Evolutionary conservation across 495 filamentous ascomycete genomes (phyloP).

Genomic region (Cercophora sp.): DNA sequence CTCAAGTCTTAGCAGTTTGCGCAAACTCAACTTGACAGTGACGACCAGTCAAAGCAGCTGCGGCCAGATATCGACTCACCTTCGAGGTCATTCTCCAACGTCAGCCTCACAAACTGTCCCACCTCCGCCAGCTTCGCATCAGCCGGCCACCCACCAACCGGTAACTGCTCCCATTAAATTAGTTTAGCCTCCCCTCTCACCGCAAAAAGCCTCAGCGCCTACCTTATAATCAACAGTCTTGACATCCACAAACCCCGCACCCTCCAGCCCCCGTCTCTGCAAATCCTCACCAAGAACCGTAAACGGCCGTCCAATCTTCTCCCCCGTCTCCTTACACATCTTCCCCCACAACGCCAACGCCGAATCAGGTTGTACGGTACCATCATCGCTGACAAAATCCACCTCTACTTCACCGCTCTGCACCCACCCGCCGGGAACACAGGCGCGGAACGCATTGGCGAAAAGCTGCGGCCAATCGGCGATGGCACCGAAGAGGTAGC

Average conservation of each 20-base stretch:
- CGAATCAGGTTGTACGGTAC: conserved; percentile 10
- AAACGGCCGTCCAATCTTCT: conserved; percentile 13
- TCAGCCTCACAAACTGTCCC: conserved; percentile 28
- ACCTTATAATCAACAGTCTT: conserved; percentile 11
- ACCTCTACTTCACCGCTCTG: conserved; percentile 23
- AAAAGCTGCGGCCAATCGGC: conserved; percentile 47
- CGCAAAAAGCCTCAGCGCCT: too few relatives aligned
- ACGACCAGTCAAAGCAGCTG: too few relatives aligned
- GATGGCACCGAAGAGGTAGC: conserved; percentile 48
- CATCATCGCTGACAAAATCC: conserved; percentile 19
- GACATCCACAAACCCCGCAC: conserved; percentile 45
- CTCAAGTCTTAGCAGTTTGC: neutral
- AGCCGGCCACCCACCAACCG: conserved; percentile 10
- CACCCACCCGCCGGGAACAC: conserved; percentile 24
- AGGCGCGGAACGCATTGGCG: conserved; percentile 28
- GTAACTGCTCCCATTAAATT: neutral
- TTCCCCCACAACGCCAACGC: conserved; percentile 17
- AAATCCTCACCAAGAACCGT: conserved; percentile 22
- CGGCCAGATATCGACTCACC: conserved; percentile 4
- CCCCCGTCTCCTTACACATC: conserved; percentile 16
- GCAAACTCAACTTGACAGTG: too few relatives aligned
- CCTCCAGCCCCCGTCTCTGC: conserved; percentile 35
- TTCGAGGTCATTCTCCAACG: conserved; percentile 28
- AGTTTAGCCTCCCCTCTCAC: too few relatives aligned
- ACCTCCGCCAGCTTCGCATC: conserved; percentile 48